phyloP scores from a whole-genome alignment of 108 stramenopile genomes.

The Bacterosira constricta region DNA sequence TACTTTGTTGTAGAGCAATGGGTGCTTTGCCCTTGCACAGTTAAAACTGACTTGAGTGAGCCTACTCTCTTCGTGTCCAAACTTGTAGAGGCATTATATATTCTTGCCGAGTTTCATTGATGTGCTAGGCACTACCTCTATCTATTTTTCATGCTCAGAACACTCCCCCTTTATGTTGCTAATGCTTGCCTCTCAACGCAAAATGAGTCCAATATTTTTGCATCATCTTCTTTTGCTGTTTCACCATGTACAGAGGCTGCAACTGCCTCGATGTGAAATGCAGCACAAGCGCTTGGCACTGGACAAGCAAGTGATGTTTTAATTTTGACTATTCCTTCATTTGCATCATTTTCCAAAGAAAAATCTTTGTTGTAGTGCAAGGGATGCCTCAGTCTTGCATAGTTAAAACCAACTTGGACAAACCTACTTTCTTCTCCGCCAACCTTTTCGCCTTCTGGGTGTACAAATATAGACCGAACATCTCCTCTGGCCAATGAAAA shows the following conservation, averaged over 20 bases:
- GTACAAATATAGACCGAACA: background rate
- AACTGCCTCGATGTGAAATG: too few relatives aligned
- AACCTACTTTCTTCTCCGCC: background rate
- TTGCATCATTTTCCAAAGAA: too few relatives aligned
- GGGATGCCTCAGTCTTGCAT: background rate
- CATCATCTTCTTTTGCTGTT: too few relatives aligned
- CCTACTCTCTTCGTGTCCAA: background rate
- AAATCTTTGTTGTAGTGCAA: too few relatives aligned
- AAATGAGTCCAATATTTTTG: too few relatives aligned
- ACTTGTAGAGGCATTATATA: background rate
- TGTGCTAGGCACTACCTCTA: background rate
- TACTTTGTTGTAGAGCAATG: background rate
- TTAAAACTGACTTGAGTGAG: background rate
- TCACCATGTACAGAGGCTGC: too few relatives aligned
- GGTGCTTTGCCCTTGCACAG: background rate
- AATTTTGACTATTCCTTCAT: too few relatives aligned
- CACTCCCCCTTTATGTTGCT: too few relatives aligned
- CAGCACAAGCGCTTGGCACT: too few relatives aligned
- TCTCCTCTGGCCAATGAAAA: background rate
- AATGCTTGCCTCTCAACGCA: too few relatives aligned
- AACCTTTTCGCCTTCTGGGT: background rate
- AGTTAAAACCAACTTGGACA: constrained; percentile 6
- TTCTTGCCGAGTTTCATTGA: background rate
- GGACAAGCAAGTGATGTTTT: too few relatives aligned
- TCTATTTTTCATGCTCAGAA: background rate